phyloP scores from a whole-genome alignment of 805 yeast genomes.

The Sungouiozyma intestinalis region DNA sequence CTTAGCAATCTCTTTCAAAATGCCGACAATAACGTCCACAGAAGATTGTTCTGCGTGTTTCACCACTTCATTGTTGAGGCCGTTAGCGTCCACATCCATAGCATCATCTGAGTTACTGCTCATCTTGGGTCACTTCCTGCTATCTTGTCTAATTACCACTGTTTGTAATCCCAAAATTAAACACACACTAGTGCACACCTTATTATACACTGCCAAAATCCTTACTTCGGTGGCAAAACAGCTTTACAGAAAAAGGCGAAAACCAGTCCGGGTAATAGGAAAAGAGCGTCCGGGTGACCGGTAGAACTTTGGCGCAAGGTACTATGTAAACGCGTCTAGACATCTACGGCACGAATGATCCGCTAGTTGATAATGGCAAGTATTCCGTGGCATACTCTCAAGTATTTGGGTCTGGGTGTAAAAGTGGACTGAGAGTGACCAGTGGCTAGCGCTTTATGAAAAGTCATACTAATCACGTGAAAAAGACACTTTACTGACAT shows the following conservation, averaged over 20 bases:
- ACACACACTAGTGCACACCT: background rate
- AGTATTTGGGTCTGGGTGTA: no score
- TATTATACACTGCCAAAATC: background rate
- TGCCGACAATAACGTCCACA: constrained; percentile 25
- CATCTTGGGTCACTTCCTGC: background rate
- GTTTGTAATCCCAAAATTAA: background rate
- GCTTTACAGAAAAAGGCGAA: background rate
- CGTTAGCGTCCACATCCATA: background rate
- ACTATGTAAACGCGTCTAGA: no score
- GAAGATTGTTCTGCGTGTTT: constrained; percentile 25
- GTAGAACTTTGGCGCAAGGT: no score
- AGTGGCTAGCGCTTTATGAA: no score
- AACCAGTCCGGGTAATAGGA: no score
- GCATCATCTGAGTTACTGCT: background rate
- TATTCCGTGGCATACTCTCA: no score
- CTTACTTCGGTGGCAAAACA: background rate
- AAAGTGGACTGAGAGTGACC: no score
- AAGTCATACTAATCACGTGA: no score
- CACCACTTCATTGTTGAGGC: background rate
- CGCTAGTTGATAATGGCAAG: no score
- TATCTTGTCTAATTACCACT: background rate
- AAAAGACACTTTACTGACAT: no score
- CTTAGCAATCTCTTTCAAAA: constrained; percentile 34
- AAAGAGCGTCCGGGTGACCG: no score
- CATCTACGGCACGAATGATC: no score